Conservation (phyloP, 768 basidiomycete genomes). For the Kwoniella shandongensis region DNA sequence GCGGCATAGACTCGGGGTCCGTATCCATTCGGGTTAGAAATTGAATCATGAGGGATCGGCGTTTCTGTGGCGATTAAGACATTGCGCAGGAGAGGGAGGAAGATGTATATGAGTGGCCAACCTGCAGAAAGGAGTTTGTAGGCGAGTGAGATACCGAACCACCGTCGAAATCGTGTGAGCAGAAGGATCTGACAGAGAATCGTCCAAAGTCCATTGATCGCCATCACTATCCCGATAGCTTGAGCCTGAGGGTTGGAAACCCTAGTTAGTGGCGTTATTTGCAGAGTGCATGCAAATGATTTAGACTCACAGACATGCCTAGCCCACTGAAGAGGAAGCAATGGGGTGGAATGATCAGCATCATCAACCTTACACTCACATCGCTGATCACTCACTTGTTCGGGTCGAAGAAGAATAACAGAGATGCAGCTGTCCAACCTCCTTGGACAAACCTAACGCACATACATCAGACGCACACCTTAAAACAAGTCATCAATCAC, state of each 20-base stretch:
- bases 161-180: conserved; percentile 40
- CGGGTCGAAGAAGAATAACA: conserved; percentile 51
- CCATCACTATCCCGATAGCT: conserved; percentile 48
- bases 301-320: conserved; percentile 38
- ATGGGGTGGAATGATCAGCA: neutral
- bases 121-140: conserved; percentile 48
- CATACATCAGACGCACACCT: conserved; percentile 2
- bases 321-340: conserved; percentile 38
- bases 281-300: neutral
- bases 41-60: conserved; percentile 12
- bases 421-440: conserved; percentile 46
- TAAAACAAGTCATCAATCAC: conserved; percentile 10
- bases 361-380: neutral
- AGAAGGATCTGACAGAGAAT: conserved; percentile 48
- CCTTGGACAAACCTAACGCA: conserved; percentile 49
- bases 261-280: neutral
- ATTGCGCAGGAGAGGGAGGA: conserved; percentile 40
- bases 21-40: neutral
- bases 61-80: conserved; percentile 40
- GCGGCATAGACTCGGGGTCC: conserved; percentile 21
- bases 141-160: conserved; percentile 37
- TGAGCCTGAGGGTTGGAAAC: conserved; percentile 19
- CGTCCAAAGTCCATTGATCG: conserved; percentile 48
- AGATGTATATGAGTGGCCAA: conserved; percentile 44
- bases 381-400: conserved; percentile 37